These are phyloP conservation scores for Copromyces sp. DNA, from an alignment of 495 filamentous ascomycete species.

Conservation along the genomic window DNA sequence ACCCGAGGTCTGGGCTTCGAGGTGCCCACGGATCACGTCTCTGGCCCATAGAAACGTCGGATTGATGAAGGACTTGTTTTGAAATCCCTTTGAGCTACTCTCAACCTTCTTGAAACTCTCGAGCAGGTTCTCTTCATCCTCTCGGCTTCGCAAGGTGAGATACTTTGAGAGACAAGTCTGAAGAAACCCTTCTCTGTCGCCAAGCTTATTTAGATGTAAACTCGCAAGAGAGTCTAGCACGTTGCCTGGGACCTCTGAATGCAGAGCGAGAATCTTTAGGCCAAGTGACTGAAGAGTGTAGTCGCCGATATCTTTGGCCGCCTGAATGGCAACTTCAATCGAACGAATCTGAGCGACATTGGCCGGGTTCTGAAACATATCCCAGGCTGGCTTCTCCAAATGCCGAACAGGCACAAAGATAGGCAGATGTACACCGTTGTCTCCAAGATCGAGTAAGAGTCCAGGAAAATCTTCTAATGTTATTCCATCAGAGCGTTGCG, in stretches of 20 bases:
- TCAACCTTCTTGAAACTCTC: not conserved
- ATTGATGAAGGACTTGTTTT: not conserved
- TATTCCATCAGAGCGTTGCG: slow-evolving; percentile 1
- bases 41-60: not conserved
- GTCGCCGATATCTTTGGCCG: slow-evolving; percentile 9
- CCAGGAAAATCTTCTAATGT: slow-evolving; percentile 4
- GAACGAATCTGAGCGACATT: not conserved
- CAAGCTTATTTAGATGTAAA: slow-evolving; percentile 10
- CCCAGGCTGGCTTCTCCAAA: slow-evolving; percentile 9
- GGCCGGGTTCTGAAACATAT: slow-evolving; percentile 2
- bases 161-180: slow-evolving; percentile 13
- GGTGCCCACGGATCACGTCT: not conserved
- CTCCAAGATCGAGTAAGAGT: not conserved
- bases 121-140: slow-evolving; percentile 1
- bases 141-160: not conserved
- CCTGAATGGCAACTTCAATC: slow-evolving; percentile 7
- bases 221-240: slow-evolving; percentile 5
- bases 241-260: slow-evolving; percentile 5
- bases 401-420: slow-evolving; percentile 9
- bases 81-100: not conserved
- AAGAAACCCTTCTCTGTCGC: slow-evolving; percentile 12
- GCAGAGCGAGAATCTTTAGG: slow-evolving; percentile 11
- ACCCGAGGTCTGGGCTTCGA: not conserved
- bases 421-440: slow-evolving; percentile 8
- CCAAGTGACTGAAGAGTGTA: slow-evolving; percentile 7